Conservation (phyloP, 768 basidiomycete genomes). For the Boletus sensibilis region DNA sequence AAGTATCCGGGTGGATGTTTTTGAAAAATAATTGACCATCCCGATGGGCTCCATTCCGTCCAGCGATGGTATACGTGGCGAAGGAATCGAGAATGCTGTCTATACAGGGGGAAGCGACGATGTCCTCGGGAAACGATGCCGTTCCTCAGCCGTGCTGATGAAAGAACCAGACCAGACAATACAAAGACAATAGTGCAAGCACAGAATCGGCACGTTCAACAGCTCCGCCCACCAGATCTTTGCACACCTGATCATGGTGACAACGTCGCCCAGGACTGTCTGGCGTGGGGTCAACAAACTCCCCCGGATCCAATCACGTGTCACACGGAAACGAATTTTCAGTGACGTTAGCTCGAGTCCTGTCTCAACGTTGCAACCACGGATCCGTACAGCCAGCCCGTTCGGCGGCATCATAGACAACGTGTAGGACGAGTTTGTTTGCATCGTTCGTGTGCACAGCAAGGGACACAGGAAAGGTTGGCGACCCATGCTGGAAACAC, state of each 20-base stretch:
- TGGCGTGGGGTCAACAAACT: neutral
- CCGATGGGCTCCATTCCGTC: neutral
- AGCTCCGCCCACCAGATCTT: neutral
- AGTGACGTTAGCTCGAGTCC: too few relatives aligned
- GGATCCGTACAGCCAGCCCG: slow-evolving; percentile 5
- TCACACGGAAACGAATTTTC: neutral
- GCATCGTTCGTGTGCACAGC: slow-evolving; percentile 9
- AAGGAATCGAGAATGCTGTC: neutral
- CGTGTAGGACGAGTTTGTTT: slow-evolving; percentile 4
- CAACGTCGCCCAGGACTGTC: neutral
- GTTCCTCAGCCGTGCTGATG: neutral
- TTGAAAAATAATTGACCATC: neutral
- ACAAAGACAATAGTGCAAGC: neutral
- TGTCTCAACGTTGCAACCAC: neutral
- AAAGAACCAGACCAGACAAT: neutral
- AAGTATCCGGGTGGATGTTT: slow-evolving; percentile 2
- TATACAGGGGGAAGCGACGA: neutral
- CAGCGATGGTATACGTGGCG: neutral
- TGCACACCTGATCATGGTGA: neutral
- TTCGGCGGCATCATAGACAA: slow-evolving; percentile 7
- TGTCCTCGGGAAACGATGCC: neutral
- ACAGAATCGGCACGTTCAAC: slow-evolving; percentile 4
- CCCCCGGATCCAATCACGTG: neutral
- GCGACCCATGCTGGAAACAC: slow-evolving; percentile 27
- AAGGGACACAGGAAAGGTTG: neutral